Conservation (phyloP, 306 rosid genomes). For the Pyrus betulifolia region DNA sequence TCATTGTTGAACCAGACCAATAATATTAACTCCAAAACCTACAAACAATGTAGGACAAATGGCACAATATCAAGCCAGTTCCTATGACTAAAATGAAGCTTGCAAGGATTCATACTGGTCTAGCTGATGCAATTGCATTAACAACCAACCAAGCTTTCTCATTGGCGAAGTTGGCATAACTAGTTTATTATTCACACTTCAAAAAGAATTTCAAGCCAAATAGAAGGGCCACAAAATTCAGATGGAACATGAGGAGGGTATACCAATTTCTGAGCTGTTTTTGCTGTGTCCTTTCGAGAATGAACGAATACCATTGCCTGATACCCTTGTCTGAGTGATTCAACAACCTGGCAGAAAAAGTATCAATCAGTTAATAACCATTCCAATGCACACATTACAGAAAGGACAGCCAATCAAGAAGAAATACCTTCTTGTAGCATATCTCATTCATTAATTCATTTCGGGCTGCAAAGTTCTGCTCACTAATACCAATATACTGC, state of each 20-base stretch:
- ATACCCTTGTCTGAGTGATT: constrained; percentile 80
- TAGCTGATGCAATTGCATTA: neutral
- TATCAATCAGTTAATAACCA: constrained; percentile 11
- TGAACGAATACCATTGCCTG: constrained; percentile 98
- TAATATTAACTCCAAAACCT: neutral
- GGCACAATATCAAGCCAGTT: neutral
- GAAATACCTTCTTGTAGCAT: constrained; percentile 84
- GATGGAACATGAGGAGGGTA: constrained; percentile 8
- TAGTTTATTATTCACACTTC: neutral
- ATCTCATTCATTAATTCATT: constrained; percentile 77
- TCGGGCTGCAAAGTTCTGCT: constrained; percentile 80
- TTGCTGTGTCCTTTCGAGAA: constrained; percentile 90
- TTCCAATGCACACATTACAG: constrained; percentile 14
- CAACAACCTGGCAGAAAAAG: constrained; percentile 56
- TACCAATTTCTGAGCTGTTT: constrained; percentile 90
- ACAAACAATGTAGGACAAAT: neutral
- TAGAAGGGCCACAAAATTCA: constrained; percentile 8
- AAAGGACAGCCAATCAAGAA: constrained; percentile 10
- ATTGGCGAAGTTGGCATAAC: neutral
- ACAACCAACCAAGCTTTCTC: neutral
- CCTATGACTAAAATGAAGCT: neutral
- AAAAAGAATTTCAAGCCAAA: constrained; percentile 18
- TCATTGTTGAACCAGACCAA: neutral
- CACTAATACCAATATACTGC: constrained; percentile 89
- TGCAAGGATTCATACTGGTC: neutral